Evolutionary conservation across 257 asterid species (phyloP).

Genomic region (Solanum virginianum): DNA sequence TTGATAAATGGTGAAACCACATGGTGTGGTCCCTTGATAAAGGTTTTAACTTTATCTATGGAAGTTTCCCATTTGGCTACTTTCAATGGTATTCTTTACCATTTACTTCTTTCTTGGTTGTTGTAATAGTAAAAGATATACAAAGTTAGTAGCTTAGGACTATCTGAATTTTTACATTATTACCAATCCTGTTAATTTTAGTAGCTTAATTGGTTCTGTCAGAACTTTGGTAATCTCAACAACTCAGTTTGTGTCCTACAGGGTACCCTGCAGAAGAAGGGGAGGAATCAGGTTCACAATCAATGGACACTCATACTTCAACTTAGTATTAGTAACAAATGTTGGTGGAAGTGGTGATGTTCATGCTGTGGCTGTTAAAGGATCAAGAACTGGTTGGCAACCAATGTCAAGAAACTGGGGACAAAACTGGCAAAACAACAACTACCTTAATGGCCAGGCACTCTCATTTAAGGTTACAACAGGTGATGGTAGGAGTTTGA

Average conservation of each 20-base stretch:
- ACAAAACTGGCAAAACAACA: conserved; percentile 82
- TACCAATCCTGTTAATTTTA: neutral
- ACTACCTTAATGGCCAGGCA: conserved; percentile 60
- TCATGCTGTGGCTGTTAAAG: conserved; percentile 60
- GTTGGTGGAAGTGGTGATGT: conserved; percentile 91
- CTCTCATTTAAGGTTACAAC: conserved; percentile 80
- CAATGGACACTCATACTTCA: conserved; percentile 83
- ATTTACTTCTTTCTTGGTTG: neutral
- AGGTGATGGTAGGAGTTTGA: conserved; percentile 55
- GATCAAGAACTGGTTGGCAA: conserved; percentile 74
- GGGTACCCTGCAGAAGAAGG: conserved; percentile 74
- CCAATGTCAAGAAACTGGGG: conserved; percentile 93
- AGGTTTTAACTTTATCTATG: neutral
- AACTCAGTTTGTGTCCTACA: neutral
- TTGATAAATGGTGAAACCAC: neutral
- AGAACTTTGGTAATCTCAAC: neutral
- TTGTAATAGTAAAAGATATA: neutral
- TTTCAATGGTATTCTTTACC: neutral
- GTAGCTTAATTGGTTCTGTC: rapidly evolving
- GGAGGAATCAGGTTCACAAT: conserved; percentile 88
- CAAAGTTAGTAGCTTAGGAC: neutral
- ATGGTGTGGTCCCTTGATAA: neutral
- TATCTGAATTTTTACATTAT: neutral
- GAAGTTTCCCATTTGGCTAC: neutral
- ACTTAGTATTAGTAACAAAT: conserved; percentile 69